A percentile compares a stretch with the other conserved stretches of the same genome.
Evolutionary conservation across 176 grass and related monocot species (phyloP).

Genomic region (Zoysia japonica): DNA sequence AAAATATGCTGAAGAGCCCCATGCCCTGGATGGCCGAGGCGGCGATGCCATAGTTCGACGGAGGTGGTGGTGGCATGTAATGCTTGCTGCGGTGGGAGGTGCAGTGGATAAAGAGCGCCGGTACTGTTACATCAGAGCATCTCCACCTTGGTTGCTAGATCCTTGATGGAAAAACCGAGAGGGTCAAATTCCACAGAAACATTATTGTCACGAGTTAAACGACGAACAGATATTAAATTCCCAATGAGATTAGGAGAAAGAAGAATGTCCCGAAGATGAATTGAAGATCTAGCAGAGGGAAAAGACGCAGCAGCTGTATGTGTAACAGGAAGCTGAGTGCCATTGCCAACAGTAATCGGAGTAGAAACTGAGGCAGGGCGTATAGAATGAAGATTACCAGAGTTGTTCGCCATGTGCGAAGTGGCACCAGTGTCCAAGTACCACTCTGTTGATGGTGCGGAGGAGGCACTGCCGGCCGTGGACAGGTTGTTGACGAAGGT

Average conservation of each 20-base stretch:
- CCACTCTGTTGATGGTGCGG: background rate
- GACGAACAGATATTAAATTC: background rate
- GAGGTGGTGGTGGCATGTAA: background rate
- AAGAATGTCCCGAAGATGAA: background rate
- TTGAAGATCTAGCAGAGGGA: background rate
- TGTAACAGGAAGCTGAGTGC: background rate
- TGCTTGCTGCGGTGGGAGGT: fast-evolving
- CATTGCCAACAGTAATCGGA: background rate
- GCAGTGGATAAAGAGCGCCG: background rate
- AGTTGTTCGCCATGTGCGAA: fast-evolving
- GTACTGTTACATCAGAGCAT: background rate
- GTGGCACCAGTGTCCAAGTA: background rate
- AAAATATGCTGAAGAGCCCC: fast-evolving
- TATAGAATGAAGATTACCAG: background rate
- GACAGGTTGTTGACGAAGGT: too few species aligned
- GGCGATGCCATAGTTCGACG: background rate
- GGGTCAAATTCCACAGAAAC: background rate
- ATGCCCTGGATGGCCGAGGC: background rate
- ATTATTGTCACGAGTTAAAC: background rate
- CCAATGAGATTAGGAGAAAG: background rate
- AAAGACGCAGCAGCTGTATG: background rate
- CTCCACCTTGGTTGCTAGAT: background rate
- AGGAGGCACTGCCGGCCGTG: background rate
- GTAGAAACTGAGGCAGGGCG: fast-evolving
- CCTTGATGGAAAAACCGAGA: background rate